phyloP scores from a whole-genome alignment of 306 rosid genomes.

The Geum urbanum region DNA sequence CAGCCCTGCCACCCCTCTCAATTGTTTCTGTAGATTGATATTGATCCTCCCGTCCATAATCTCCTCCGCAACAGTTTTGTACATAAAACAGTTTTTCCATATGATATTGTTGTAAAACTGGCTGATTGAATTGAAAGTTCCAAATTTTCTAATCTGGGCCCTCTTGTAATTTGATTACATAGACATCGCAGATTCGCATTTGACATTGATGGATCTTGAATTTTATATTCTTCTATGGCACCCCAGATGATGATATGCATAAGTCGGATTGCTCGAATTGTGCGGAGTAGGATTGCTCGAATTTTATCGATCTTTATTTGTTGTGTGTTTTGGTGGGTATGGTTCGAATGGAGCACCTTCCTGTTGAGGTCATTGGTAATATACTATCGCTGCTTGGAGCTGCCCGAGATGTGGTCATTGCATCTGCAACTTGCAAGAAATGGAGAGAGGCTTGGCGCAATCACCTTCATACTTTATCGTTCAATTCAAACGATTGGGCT shows the following conservation, averaged over 20 bases:
- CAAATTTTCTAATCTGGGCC: slow-evolving; percentile 7
- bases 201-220: slow-evolving; percentile 1
- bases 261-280: neutral
- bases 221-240: neutral
- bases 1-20: too few relatives aligned
- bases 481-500: slow-evolving; percentile 65
- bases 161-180: neutral
- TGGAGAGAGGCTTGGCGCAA: slow-evolving; percentile 66
- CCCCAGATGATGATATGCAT: slow-evolving; percentile 3
- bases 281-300: neutral
- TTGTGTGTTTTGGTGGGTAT: slow-evolving; percentile 22
- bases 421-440: slow-evolving; percentile 74
- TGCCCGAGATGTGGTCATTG: slow-evolving; percentile 69
- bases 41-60: slow-evolving; percentile 11
- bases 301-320: neutral
- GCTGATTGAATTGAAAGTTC: neutral
- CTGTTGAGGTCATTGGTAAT: slow-evolving; percentile 83
- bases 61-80: too few relatives aligned
- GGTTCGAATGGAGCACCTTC: slow-evolving; percentile 78
- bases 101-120: neutral
- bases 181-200: slow-evolving; percentile 5
- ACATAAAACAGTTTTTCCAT: too few relatives aligned
- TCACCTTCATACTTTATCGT: slow-evolving; percentile 65
- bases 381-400: slow-evolving; percentile 67
- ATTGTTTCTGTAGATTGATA: neutral